Base-by-base conservation (phyloP, 306 rosid species). In the Cucurbita ficifolia region DNA sequence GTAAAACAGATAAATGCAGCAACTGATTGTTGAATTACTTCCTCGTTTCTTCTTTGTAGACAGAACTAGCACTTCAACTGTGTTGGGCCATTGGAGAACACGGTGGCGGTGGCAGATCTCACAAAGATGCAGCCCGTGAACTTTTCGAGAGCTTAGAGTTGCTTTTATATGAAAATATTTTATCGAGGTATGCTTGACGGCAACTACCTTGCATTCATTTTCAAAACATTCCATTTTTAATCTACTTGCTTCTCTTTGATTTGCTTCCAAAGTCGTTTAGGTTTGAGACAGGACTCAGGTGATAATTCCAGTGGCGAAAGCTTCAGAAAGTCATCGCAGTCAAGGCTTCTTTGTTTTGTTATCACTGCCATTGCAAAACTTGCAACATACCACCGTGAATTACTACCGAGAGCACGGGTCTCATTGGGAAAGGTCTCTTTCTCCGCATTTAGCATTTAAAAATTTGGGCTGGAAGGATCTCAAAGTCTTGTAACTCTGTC, bases 71-170 rank as follows among this genome's bases (percentile, higher is more conserved):
- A 70, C 80, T 91, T 76, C 97, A 91, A 76, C 70, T 94, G 82
- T 91, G 98, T 81, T 94, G 98, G 97, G 97, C 97, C 76, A 91
- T 94, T 50, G 98, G 98, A 79, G 98, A 94, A 95, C 87, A 94
- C 62, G 95, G 95, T 45, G 98, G 98, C 64, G 98, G 98, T 64
- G 98, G 98, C 43, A 81, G 73, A 71, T 86, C 90, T 63, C 98
- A 90, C 87, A 90, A 87, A 82, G 98, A 94, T 72, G 98, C 85
- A 81, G 96, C 98, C 36, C 97, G 98, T 78, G 98, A 94, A 81
- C 97, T 94, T 75, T 89, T 94, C 75, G 98, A 94, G 88, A 82
- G 98, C 76, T 88, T 94, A 82, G 98, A 94, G 75, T 77, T 90
- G 72, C 98, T 94, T 74, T 78, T 94, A 74, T 94, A 94, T 71